phyloP scores from a whole-genome alignment of 2,329 filamentous ascomycete species.

The Cladobotryum protrusum region DNA sequence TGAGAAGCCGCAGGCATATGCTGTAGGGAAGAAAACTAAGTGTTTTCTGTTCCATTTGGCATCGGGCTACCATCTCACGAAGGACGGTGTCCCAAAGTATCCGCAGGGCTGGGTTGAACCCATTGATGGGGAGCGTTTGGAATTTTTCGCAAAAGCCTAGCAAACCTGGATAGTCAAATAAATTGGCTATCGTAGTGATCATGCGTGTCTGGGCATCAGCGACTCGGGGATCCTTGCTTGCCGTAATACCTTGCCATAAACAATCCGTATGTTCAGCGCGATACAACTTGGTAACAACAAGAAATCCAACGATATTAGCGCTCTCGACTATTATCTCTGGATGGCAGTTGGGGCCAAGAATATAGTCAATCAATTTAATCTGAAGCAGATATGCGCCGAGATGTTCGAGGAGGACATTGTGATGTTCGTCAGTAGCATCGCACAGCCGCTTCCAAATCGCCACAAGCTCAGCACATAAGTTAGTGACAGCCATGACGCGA shows the following conservation, averaged over 20 bases:
- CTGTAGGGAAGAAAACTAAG: constrained; percentile 40
- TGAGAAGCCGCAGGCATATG: constrained; percentile 60
- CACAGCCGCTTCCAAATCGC: constrained; percentile 54
- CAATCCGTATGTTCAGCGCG: constrained; percentile 65
- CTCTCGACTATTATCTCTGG: constrained; percentile 80
- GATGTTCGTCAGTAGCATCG: constrained; percentile 36
- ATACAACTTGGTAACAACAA: constrained; percentile 74
- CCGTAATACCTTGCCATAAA: constrained; percentile 77
- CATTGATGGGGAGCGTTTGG: constrained; percentile 53
- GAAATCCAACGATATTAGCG: constrained; percentile 78
- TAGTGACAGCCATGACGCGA: constrained; percentile 70
- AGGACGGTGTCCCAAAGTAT: constrained; percentile 56
- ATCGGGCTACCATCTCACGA: constrained; percentile 40
- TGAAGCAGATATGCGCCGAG: constrained; percentile 63
- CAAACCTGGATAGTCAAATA: constrained; percentile 45
- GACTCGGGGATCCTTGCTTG: constrained; percentile 78
- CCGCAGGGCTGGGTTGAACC: constrained; percentile 56
- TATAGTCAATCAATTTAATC: constrained; percentile 73
- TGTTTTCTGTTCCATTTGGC: constrained; percentile 27
- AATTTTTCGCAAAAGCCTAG: constrained; percentile 68
- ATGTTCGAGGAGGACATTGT: constrained; percentile 52
- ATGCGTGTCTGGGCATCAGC: constrained; percentile 72
- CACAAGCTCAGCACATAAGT: constrained; percentile 66
- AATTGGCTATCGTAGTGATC: constrained; percentile 41
- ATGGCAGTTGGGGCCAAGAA: constrained; percentile 85